Percentiles rank a stretch among this genome's conserved stretches.
These are phyloP conservation scores for Epithemia pelagica DNA, from an alignment of 108 stramenopile genomes.

Conservation along the genomic window DNA sequence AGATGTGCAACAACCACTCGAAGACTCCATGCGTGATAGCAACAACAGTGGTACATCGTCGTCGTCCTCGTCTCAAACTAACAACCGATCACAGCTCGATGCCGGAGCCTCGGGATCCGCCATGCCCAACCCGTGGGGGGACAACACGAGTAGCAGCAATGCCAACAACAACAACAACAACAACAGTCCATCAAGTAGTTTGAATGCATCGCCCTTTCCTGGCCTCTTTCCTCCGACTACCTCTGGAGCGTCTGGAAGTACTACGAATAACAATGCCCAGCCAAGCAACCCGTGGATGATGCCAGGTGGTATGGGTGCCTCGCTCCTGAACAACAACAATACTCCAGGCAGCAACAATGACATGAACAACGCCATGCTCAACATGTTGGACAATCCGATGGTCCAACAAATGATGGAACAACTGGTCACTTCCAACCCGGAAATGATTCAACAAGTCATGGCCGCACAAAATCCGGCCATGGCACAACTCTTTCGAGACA, in stretches of 20 bases:
- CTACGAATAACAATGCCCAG: not conserved
- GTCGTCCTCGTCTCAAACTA: not conserved
- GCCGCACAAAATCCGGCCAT: conserved; percentile 67
- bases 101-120: conserved; percentile 71
- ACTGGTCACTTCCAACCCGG: conserved; percentile 57
- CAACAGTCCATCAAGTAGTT: not conserved
- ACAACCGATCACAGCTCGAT: conserved; percentile 1
- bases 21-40: conserved; percentile 63
- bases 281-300: conserved; percentile 4
- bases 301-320: not conserved
- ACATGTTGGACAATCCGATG: conserved; percentile 12
- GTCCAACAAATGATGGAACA: conserved; percentile 60
- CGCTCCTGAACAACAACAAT: conserved; percentile 6
- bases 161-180: not conserved
- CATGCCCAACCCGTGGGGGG: conserved; percentile 95
- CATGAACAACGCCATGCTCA: not conserved
- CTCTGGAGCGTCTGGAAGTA: not conserved
- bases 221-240: not conserved
- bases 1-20: conserved; percentile 92
- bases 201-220: not conserved
- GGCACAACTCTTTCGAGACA: conserved; percentile 64
- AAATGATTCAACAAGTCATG: conserved; percentile 54
- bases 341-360: not conserved
- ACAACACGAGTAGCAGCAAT: conserved; percentile 7
- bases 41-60: conserved; percentile 6